phyloP scores from a whole-genome alignment of 257 asterid genomes.

The Capsicum baccatum region DNA sequence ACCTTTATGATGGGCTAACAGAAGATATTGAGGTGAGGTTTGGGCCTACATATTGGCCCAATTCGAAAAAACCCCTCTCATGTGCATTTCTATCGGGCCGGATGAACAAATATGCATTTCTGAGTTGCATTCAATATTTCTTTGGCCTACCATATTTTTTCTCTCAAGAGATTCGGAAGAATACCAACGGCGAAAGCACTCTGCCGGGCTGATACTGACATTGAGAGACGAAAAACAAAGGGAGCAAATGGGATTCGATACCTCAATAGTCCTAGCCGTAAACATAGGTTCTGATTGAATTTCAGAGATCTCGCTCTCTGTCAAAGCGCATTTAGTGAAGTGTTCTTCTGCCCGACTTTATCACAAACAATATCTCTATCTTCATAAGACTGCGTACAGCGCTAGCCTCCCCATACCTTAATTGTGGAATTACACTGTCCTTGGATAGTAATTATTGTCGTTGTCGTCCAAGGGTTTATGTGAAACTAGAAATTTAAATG shows the following conservation, averaged over 20 bases:
- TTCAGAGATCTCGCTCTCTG: too few species aligned
- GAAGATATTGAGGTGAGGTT: neutral
- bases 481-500: too few species aligned
- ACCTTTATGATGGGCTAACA: neutral
- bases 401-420: fast-evolving
- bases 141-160: neutral
- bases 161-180: too few species aligned
- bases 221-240: too few species aligned
- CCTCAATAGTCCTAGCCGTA: too few species aligned
- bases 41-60: neutral
- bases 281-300: too few species aligned
- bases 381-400: neutral
- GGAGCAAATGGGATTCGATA: too few species aligned
- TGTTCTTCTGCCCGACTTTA: neutral
- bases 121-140: neutral
- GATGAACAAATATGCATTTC: neutral
- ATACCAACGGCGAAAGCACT: too few species aligned
- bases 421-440: neutral
- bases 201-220: too few species aligned
- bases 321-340: too few species aligned
- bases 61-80: neutral
- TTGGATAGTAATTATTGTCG: neutral
- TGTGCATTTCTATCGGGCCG: neutral
- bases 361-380: neutral
- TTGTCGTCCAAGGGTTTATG: neutral